Conservation (phyloP, 192 early-diverging fungal species). For the Oehlia diaphana region DNA sequence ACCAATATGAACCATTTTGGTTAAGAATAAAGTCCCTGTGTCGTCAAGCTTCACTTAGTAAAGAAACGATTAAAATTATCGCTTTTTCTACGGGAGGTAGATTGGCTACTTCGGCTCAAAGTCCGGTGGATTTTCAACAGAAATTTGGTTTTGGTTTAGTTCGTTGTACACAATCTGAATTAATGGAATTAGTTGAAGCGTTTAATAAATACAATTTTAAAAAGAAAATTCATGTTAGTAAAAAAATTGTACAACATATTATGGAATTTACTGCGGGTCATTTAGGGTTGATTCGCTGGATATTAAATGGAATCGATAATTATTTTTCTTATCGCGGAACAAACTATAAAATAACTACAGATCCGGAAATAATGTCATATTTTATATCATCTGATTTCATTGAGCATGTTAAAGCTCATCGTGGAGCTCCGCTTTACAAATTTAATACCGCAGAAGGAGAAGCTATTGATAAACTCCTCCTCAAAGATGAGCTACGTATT, state of each 20-base stretch:
- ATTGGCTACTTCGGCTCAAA: constrained; percentile 9
- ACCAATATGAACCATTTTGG: constrained; percentile 23
- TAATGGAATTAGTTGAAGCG: constrained; percentile 16
- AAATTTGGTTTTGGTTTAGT: constrained; percentile 28
- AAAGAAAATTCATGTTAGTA: constrained; percentile 24
- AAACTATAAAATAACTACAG: constrained; percentile 18
- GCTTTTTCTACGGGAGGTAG: constrained; percentile 27
- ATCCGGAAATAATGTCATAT: constrained; percentile 22
- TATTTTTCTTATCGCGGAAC: constrained; percentile 25
- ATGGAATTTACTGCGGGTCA: constrained; percentile 28
- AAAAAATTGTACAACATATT: constrained; percentile 20
- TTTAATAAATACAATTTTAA: constrained; percentile 23
- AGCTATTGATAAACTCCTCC: constrained; percentile 16
- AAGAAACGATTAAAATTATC: constrained; percentile 7
- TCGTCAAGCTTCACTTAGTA: constrained; percentile 3
- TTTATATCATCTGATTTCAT: constrained; percentile 19
- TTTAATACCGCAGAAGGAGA: constrained; percentile 16
- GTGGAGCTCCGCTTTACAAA: constrained; percentile 22
- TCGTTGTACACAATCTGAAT: constrained; percentile 4
- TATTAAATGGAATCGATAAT: constrained; percentile 29
- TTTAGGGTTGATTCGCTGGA: constrained; percentile 21
- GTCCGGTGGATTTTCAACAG: constrained; percentile 26
- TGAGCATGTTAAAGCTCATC: constrained; percentile 28
- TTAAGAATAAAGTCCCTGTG: constrained; percentile 22
- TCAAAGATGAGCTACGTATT: constrained; percentile 7